A percentile compares a stretch with the other conserved stretches of the same genome.
phyloP scores from a whole-genome alignment of 2,329 filamentous ascomycete genomes.

The Ustulina deusta region DNA sequence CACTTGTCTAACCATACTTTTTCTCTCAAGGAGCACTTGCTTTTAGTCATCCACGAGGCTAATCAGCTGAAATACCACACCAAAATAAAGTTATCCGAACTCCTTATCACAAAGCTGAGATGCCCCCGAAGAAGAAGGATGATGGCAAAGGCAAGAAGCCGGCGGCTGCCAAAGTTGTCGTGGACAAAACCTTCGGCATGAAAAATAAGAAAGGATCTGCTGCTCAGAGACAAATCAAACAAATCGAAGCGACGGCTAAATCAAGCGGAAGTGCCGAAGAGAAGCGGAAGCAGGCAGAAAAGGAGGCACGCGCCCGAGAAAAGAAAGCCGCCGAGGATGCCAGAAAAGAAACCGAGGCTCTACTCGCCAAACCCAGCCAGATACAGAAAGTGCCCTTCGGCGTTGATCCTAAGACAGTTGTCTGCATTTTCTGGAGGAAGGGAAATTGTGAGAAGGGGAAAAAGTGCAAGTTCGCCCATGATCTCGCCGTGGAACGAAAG shows the following conservation, averaged over 20 bases:
- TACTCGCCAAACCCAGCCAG: constrained; percentile 92
- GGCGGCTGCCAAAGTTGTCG: constrained; percentile 72
- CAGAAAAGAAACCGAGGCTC: constrained; percentile 79
- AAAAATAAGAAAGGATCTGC: constrained; percentile 98
- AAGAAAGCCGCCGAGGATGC: constrained; percentile 92
- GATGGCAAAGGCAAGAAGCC: constrained; percentile 66
- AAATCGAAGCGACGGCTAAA: constrained; percentile 79
- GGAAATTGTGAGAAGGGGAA: constrained; percentile 96
- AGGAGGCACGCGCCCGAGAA: constrained; percentile 79
- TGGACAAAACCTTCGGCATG: constrained; percentile 99
- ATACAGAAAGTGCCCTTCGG: constrained; percentile 98
- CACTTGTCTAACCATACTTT: constrained; percentile 22
- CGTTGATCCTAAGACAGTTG: constrained; percentile 95
- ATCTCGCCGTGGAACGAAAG: constrained; percentile 89
- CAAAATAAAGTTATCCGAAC: not conserved
- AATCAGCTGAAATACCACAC: not conserved
- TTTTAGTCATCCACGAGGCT: not conserved
- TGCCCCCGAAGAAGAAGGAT: constrained; percentile 77
- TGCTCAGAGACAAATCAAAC: constrained; percentile 90
- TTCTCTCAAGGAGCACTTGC: constrained; percentile 5
- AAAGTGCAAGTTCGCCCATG: constrained; percentile 98
- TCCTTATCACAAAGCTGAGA: constrained; percentile 56
- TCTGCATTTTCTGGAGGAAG: constrained; percentile 98
- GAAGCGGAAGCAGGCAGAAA: constrained; percentile 81
- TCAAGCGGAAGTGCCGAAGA: constrained; percentile 85